Base-by-base conservation (phyloP, 805 yeast genomes). In the Clavispora santaluciae region DNA sequence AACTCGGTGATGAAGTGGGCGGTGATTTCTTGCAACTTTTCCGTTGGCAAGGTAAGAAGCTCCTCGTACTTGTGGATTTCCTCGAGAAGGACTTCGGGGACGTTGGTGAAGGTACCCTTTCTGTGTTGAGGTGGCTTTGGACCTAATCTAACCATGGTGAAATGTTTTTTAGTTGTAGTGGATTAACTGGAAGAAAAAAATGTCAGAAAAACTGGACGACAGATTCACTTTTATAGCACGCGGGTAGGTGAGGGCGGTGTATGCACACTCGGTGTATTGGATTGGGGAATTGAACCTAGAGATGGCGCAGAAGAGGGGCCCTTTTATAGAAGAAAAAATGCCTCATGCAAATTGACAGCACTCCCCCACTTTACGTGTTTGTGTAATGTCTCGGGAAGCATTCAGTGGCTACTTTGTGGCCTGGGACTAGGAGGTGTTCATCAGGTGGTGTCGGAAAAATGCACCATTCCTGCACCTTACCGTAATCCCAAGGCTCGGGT, bases 51-150 rank as follows among this genome's bases (percentile, higher is more conserved):
- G 1, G 81, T 72, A 66, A 91, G 79, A 36, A 78, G 63, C 12
- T 66, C 55, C 60, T 85, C 91, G 40, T 83, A 63, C 37, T 70
- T 67, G 33, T 72, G 65, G 48, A 84, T 72, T 56, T 81, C 83
- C 21, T 71, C 70, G 54, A 78, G 64, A 59, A 86, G 67, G 43
- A 70, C 77, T 45, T 72, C 75, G 38, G 91, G 84, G 42, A 86
- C 82, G 51, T 81, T 86, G 35, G 79, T 59, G 54, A 66, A 67
- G 8, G 73, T 57, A 46, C 79, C 82, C 64, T 79, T 84, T 70
- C 93, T 83, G 60, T 79, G 76, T 48, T 86, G 90, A 41, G 93
- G 93, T 53, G 76, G 77, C 61, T 83, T 81, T 47, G 95, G 91
- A 60, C 93, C 95, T 57, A 85, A 74, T 64, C 79, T 86, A 63